Percentiles rank a stretch among this genome's conserved stretches.
Evolutionary conservation across 192 early-diverging fungal genomes (phyloP).

Genomic region (Umbelopsis ramanniana): DNA sequence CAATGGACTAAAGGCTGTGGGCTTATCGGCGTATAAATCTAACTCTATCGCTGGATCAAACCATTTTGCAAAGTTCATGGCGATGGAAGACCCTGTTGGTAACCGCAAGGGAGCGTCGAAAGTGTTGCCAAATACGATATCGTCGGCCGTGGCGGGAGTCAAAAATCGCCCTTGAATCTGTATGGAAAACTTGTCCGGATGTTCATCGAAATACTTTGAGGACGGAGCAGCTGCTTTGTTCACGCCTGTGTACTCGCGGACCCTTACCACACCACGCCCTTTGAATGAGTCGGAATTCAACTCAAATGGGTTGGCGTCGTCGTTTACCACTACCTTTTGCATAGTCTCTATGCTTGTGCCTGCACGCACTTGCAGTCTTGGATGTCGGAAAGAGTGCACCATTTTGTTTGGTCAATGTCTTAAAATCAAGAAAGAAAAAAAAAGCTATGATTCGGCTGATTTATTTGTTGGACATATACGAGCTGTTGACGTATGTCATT

Average conservation of each 20-base stretch:
- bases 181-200: constrained; percentile 68
- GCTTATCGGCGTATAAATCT: constrained; percentile 71
- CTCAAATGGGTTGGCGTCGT: constrained; percentile 63
- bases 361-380: constrained; percentile 39
- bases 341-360: constrained; percentile 46
- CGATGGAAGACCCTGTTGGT: constrained; percentile 71
- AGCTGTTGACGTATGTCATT: no score
- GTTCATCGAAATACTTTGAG: constrained; percentile 62
- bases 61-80: constrained; percentile 71
- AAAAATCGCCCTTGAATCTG: constrained; percentile 79
- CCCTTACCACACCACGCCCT: constrained; percentile 68
- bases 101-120: constrained; percentile 72
- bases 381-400: not conserved
- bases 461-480: not conserved
- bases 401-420: not conserved
- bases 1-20: constrained; percentile 73
- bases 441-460: no score
- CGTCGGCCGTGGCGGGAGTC: constrained; percentile 61
- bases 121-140: constrained; percentile 78
- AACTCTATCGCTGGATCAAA: constrained; percentile 78
- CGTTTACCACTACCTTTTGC: constrained; percentile 55
- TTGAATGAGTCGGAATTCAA: constrained; percentile 69
- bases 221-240: constrained; percentile 22
- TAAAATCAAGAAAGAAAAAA: not conserved
- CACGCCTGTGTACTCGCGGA: constrained; percentile 66